phyloP scores from a whole-genome alignment of 1,284 basidiomycete genomes.

The Neonothopanus nambi region DNA sequence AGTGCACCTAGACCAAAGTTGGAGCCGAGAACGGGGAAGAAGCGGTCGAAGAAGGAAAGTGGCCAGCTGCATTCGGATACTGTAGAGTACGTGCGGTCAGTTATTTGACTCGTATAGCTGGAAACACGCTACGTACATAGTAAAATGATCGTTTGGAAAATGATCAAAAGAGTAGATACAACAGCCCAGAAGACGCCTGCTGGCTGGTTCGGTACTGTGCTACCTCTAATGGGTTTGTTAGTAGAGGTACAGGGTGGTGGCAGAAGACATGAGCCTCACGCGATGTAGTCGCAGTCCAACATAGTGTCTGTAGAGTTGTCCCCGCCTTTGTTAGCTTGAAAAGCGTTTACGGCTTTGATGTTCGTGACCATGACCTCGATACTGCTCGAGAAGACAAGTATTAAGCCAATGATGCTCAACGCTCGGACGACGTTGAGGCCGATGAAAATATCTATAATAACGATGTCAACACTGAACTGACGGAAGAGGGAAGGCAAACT shows the following conservation, averaged over 20 bases:
- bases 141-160: slow-evolving; percentile 78
- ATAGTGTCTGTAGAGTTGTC: slow-evolving; percentile 29
- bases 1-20: slow-evolving; percentile 82
- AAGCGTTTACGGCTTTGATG: slow-evolving; percentile 72
- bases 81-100: no score
- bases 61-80: slow-evolving; percentile 83
- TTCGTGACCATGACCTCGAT: slow-evolving; percentile 81
- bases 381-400: slow-evolving; percentile 77
- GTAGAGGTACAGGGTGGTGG: neutral
- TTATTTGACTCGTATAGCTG: no score
- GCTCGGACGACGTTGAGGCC: slow-evolving; percentile 75
- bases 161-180: slow-evolving; percentile 79
- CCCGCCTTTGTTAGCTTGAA: slow-evolving; percentile 44
- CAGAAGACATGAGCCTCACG: slow-evolving; percentile 43
- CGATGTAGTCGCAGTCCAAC: slow-evolving; percentile 71
- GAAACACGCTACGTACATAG: slow-evolving; percentile 28
- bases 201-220: slow-evolving; percentile 87
- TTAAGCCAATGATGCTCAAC: slow-evolving; percentile 74
- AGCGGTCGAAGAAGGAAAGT: slow-evolving; percentile 72
- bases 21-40: slow-evolving; percentile 81
- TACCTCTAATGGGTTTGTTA: slow-evolving; percentile 46
- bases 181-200: slow-evolving; percentile 90
- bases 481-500: slow-evolving; percentile 28
- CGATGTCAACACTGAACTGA: neutral
- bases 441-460: slow-evolving; percentile 62